Conservation (phyloP, 2,329 filamentous ascomycete genomes). For the Pseudodiploospora longispora region DNA sequence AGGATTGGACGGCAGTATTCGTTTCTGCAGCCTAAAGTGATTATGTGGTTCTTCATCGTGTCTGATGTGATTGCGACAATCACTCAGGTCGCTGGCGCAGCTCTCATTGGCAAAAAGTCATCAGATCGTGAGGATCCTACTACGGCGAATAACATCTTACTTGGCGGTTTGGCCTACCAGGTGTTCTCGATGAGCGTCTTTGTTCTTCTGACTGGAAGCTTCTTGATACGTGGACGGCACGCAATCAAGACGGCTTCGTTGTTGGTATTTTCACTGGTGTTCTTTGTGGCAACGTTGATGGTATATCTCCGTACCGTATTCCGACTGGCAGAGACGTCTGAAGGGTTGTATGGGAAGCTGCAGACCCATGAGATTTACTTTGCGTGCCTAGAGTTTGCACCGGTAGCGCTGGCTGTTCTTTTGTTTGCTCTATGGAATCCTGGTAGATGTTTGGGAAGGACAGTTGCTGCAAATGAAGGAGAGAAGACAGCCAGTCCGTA, state of each 20-base stretch:
- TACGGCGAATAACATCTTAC: slow-evolving; percentile 45
- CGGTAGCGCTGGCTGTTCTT: slow-evolving; percentile 40
- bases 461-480: slow-evolving; percentile 6
- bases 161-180: slow-evolving; percentile 47
- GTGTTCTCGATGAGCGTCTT: slow-evolving; percentile 43
- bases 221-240: slow-evolving; percentile 29
- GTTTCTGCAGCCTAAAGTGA: slow-evolving; percentile 35
- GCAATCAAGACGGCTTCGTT: slow-evolving; percentile 20
- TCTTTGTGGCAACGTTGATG: slow-evolving; percentile 36
- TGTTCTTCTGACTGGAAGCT: slow-evolving; percentile 33
- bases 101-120: slow-evolving; percentile 41
- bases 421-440: slow-evolving; percentile 30
- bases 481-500: too few relatives aligned
- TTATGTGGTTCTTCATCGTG: slow-evolving; percentile 47
- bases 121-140: slow-evolving; percentile 41
- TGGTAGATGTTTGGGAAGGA: slow-evolving; percentile 20
- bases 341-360: slow-evolving; percentile 37
- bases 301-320: slow-evolving; percentile 47
- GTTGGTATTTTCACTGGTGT: slow-evolving; percentile 31
- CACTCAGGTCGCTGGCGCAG: slow-evolving; percentile 46
- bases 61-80: slow-evolving; percentile 46
- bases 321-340: slow-evolving; percentile 44
- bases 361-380: slow-evolving; percentile 45
- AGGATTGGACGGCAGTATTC: slow-evolving; percentile 34
- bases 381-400: slow-evolving; percentile 45